phyloP scores from a whole-genome alignment of 306 rosid species.

The Quercus engelmannii region DNA sequence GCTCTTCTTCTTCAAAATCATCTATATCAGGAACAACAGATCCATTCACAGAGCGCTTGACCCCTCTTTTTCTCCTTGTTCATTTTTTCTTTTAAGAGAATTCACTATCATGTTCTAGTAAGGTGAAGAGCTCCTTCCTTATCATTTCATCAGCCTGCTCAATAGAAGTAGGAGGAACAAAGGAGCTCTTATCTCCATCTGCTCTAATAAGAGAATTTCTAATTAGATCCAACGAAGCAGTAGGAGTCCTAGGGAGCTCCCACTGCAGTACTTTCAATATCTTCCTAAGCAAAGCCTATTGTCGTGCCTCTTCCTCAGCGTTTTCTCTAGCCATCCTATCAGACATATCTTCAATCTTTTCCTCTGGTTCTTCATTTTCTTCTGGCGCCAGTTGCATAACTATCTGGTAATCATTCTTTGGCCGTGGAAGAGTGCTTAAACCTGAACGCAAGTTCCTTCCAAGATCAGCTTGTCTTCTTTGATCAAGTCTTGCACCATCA shows the following conservation, averaged over 20 bases:
- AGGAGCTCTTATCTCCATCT: constrained; percentile 90
- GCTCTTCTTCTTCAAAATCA: constrained; percentile 72
- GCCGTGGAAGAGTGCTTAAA: constrained; percentile 63
- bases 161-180: constrained; percentile 82
- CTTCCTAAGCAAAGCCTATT: constrained; percentile 76
- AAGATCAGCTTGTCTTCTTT: constrained; percentile 67
- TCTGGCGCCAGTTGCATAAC: constrained; percentile 75
- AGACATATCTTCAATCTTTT: constrained; percentile 86
- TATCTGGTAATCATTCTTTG: constrained; percentile 84
- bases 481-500: constrained; percentile 65
- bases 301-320: constrained; percentile 78
- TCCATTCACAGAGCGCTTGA: constrained; percentile 50
- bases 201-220: constrained; percentile 73
- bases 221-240: constrained; percentile 69
- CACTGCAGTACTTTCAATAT: constrained; percentile 88
- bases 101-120: constrained; percentile 89
- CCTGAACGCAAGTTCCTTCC: constrained; percentile 68
- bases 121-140: constrained; percentile 60
- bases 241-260: constrained; percentile 92
- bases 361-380: constrained; percentile 74
- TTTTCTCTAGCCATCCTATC: constrained; percentile 84
- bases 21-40: constrained; percentile 63
- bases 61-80: constrained; percentile 70
- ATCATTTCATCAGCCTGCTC: constrained; percentile 91
- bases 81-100: constrained; percentile 58